Base-by-base conservation (phyloP, 176 grass and related monocot genomes). In the Oryza australiensis region DNA sequence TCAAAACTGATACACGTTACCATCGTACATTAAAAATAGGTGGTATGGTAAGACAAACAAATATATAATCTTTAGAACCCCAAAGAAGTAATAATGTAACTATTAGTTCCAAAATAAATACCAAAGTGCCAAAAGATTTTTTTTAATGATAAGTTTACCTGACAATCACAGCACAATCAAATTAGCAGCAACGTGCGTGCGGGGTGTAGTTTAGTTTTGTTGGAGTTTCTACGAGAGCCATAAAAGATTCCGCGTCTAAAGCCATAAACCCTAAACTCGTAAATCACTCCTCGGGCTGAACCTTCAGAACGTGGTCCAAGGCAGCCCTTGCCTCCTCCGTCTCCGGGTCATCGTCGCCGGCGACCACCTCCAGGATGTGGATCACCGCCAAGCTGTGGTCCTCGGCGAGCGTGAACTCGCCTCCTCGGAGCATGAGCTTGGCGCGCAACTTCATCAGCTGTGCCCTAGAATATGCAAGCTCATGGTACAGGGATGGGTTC, bases 341-440 rank as follows among this genome's bases (percentile, higher is more conserved):
- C 35, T 87, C 80, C 3, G 75, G 76, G 87, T 96, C 87, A 2
- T 77, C 83, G 20, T 42, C 27, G 1, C 90, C 93, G 59, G 45
- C 68, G 69, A 92, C 89, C 12, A 90, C 90, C 79, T 87, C 83
- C 3, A 90, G 80, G 28, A 96, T 92, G n/a, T 6, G 33, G 26
- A 96, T 68, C 70, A 88, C 86, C 66, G 37, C 79, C 34, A 48
- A 34, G 63, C 74, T 88, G 26, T 93, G 80, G 12, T 93, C 73
- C 64, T 87, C 76, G 0, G 80, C 90, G 30, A 93, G 49, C 20
- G 20, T 72, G 27, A 66, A 68, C 68, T 87, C 73, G 3, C 90
- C 90, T 0, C 77, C 77, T 71, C 79, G 68, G 12, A 80, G 26
- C 93, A 96, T 92, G 7, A 96, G 68, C 51, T 74, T 87, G 3